Evolutionary conservation across 371 early-diverging fungal genomes (phyloP).

Genomic region (Lichtheimia ramosa): DNA sequence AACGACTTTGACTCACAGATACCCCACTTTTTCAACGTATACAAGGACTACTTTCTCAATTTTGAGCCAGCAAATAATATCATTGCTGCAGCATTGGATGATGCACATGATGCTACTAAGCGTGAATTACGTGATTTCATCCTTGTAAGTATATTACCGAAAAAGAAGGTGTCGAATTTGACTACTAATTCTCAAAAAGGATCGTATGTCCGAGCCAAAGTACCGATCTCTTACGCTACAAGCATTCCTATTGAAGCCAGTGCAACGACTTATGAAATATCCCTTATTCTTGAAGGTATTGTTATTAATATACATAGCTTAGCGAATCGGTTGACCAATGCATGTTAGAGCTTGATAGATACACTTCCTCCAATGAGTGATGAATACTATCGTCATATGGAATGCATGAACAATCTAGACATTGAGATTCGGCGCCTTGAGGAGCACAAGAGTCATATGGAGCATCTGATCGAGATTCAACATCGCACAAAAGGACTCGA

Average conservation of each 20-base stretch:
- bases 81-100: conserved; percentile 20
- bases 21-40: conserved; percentile 12
- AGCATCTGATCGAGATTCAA: conserved; percentile 16
- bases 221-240: conserved; percentile 36
- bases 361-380: conserved; percentile 2
- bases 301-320: background rate
- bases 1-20: background rate
- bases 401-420: conserved; percentile 28
- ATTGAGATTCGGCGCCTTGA: conserved; percentile 26
- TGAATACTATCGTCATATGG: conserved; percentile 8
- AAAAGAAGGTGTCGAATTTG: too few species aligned
- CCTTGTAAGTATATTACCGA: too few species aligned
- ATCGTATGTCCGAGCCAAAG: conserved; percentile 20
- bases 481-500: conserved; percentile 21
- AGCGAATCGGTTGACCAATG: background rate
- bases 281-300: conserved; percentile 46
- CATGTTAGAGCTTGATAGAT: conserved; percentile 8
- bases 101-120: background rate
- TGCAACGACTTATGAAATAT: conserved; percentile 46
- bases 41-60: conserved; percentile 29
- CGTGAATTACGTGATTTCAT: too few species aligned
- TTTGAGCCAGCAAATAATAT: conserved; percentile 38
- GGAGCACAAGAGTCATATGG: conserved; percentile 27
- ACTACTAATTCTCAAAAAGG: too few species aligned
- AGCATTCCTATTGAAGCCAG: conserved; percentile 39